Conservation (phyloP, 2,329 filamentous ascomycete genomes). For the Sordariomycetes sp. region DNA sequence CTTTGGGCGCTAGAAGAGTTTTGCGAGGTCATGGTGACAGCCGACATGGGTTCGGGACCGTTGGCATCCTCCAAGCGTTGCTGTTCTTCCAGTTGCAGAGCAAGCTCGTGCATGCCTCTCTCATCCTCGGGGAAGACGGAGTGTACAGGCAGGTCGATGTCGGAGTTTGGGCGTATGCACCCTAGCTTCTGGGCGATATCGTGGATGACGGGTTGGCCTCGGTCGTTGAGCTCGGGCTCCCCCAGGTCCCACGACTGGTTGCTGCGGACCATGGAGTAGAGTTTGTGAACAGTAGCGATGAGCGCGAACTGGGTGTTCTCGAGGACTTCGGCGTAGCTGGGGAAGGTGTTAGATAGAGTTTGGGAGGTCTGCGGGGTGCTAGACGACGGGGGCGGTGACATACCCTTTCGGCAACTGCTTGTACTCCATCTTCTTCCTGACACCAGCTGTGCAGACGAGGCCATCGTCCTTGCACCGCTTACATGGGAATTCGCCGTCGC, state of each 20-base stretch:
- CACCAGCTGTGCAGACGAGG: conserved; percentile 53
- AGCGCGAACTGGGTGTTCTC: conserved; percentile 58
- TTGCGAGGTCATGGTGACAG: conserved; percentile 7
- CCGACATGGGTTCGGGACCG: conserved; percentile 13
- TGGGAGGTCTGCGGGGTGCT: neutral
- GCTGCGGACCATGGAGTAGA: conserved; percentile 54
- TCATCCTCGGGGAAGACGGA: conserved; percentile 54
- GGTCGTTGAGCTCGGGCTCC: conserved; percentile 55
- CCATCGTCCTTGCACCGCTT: conserved; percentile 59
- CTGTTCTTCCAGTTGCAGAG: conserved; percentile 40
- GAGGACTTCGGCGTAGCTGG: conserved; percentile 53
- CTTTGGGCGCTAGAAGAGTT: conserved; percentile 19
- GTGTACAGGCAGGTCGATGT: conserved; percentile 48
- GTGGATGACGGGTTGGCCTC: conserved; percentile 54
- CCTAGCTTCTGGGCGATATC: conserved; percentile 56
- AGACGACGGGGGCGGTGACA: neutral
- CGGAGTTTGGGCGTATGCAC: conserved; percentile 53
- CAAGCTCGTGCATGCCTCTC: conserved; percentile 46
- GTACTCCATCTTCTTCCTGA: conserved; percentile 59
- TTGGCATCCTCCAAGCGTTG: conserved; percentile 27
- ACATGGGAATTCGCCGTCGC: conserved; percentile 57
- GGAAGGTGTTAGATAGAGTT: neutral
- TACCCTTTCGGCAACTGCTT: conserved; percentile 57
- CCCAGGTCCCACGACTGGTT: conserved; percentile 50
- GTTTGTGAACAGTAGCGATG: conserved; percentile 55